These are phyloP conservation scores for Pelargonium myrrhifolium DNA, from an alignment of 441 rosid genomes.

Conservation along the genomic window DNA sequence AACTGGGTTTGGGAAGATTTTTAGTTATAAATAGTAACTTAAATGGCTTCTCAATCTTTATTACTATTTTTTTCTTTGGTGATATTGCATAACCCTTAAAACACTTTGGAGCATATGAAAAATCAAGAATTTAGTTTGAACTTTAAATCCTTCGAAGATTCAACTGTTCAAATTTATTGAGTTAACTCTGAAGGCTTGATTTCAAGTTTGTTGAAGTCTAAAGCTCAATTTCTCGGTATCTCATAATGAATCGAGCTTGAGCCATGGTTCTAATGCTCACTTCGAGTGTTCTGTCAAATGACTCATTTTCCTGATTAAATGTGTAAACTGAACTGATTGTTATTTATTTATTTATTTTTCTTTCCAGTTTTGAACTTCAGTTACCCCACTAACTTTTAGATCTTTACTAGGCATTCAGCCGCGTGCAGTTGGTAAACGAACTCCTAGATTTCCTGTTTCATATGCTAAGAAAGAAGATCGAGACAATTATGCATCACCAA, in stretches of 20 bases:
- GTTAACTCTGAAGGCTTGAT: not conserved
- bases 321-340: not conserved
- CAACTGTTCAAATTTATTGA: not conserved
- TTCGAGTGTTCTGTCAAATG: not conserved
- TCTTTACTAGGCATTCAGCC: slow-evolving; percentile 48
- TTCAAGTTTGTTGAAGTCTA: not conserved
- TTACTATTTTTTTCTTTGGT: too few relatives aligned
- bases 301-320: not conserved
- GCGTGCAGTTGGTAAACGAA: slow-evolving; percentile 81
- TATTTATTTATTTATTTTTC: not conserved
- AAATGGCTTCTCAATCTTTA: not conserved
- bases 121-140: too few relatives aligned
- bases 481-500: slow-evolving; percentile 33
- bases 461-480: slow-evolving; percentile 38
- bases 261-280: not conserved
- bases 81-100: too few relatives aligned
- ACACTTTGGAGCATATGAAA: too few relatives aligned
- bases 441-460: slow-evolving; percentile 77
- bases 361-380: not conserved
- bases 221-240: not conserved
- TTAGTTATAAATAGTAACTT: not conserved
- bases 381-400: slow-evolving; percentile 13
- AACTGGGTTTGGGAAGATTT: not conserved
- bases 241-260: too few relatives aligned
- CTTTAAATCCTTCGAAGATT: not conserved